Evolutionary conservation across 345 rosid species (phyloP).

Genomic region (Euphorbia peplus): DNA sequence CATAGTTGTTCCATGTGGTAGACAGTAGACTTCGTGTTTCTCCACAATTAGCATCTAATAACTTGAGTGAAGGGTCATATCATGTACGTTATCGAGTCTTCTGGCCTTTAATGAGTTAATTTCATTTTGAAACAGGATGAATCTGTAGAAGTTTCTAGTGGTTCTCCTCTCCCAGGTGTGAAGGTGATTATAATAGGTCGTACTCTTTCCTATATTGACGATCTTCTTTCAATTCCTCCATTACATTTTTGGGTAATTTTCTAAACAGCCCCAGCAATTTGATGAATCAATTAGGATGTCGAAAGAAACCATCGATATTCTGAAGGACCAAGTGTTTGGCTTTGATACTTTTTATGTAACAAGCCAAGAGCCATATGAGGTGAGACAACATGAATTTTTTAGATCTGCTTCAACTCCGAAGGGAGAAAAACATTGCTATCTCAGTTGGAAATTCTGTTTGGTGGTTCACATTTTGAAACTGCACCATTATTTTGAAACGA

Average conservation of each 20-base stretch:
- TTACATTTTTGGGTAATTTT: conserved; percentile 21
- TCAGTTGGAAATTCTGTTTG: not conserved
- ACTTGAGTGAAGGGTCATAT: not conserved
- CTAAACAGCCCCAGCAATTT: conserved; percentile 63
- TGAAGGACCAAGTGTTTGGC: conserved; percentile 90
- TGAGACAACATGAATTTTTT: conserved; percentile 28
- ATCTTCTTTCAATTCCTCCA: conserved; percentile 18
- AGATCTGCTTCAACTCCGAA: conserved; percentile 11
- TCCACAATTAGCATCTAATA: not conserved
- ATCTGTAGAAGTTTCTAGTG: conserved; percentile 60
- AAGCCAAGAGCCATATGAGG: conserved; percentile 97
- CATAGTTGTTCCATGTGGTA: not conserved
- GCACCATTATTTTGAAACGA: not conserved
- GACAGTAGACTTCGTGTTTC: not conserved
- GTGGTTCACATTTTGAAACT: not conserved
- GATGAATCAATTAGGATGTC: conserved; percentile 78
- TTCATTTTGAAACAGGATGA: conserved; percentile 55
- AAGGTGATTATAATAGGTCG: conserved; percentile 56
- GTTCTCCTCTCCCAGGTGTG: conserved; percentile 97
- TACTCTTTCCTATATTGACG: conserved; percentile 17
- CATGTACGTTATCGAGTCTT: not conserved
- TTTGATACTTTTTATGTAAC: conserved; percentile 95
- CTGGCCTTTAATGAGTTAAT: conserved; percentile 14
- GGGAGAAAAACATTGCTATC: conserved; percentile 3
- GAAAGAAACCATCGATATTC: conserved; percentile 73